Base-by-base conservation (phyloP, 768 basidiomycete genomes). In the Trametes gibbosa region DNA sequence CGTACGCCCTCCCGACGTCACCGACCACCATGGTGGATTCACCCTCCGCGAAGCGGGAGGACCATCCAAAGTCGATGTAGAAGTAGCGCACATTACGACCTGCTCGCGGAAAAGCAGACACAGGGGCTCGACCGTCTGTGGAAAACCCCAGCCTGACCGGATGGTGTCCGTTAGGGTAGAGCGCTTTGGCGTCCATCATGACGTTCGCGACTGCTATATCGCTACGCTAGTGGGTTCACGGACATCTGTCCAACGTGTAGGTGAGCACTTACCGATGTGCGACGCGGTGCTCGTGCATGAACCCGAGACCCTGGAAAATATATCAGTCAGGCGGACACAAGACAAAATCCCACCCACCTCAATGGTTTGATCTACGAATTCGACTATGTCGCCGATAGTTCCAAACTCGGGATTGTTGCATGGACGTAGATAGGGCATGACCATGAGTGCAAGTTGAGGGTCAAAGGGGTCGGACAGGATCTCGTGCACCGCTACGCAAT, bases 41-140 rank as follows among this genome's bases (percentile, higher is more conserved):
- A 65, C 68, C 61, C 14, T 27, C 45, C 1, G 43, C 29, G 35
- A 67, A 64, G 2, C 65, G 52, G 53, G 56, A 34, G 0, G 64
- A 62, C 0, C 64, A 43, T 0, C 63, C 66, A 43, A 67, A 69
- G 54, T 69, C 66, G 53, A 69, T 65, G 48, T 63, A 63, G 61
- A 56, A 65, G 53, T 69, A 66, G 1, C 70, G 70, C 9, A 78
- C 74, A 2, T 74, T 68, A 37, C 70, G 62, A 23, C 71, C 68
- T n/a, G 71, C 70, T 16, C 76, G 68, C 0, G 72, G 62, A 13
- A 73, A 58, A 0, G 73, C 73, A 7, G 57, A 34, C n/a, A 74
- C 50, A 1, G 65, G 56, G 1, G 70, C 68, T 12, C 73, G 58
- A 1, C 69, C 73, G 53, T 77, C 75, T 0, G 70, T 68, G n/a